Evolutionary conservation across 305 asterid genomes (phyloP), one percentile per base, ranked within the genome.

Genomic region (Salvia sclarea): DNA sequence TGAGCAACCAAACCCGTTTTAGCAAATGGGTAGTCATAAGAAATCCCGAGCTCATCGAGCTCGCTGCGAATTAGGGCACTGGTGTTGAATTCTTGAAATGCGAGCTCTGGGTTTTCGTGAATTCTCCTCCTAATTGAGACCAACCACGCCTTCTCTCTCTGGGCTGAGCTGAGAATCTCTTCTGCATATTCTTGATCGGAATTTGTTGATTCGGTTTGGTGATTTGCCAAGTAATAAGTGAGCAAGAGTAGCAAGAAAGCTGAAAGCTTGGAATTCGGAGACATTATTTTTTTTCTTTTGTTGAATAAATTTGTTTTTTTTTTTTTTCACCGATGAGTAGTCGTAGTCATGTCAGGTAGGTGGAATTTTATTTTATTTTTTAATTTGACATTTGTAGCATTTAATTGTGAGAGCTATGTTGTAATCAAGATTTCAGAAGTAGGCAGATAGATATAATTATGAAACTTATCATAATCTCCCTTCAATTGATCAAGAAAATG

Each of bases 1-100:
- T 73, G 89, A 72, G 92, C 97, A 62, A 90, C 97, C 74, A 90
- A 8, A 8, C 96, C 96, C 73, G 96, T 90, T 76, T 74, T 74
- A 5, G 92, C 91, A 79, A 79, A 70, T 28, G 97, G 95, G 85
- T 82, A 84, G 35, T 83, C 84, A 54, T 83, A 90, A 68, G 10
- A 48, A 53, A 88, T 81, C 14, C 90, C 90, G 11, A 88, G 81
- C 53, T 70, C 75, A 30, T 88, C 95, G 14, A 90, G 88, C 38
- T 88, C 82, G 70, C 61, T 74, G 47, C 96, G 89, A 63, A 90
- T 82, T 10, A 90, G 88, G 54, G 90, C 85, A 72, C 88, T 88
- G 7, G 94, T 88, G 61, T 86, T 82, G 84, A 83, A 77, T 76
- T 88, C 94, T 71, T 86, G 77, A 64, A 90, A 90, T 64, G 68